These are phyloP conservation scores for Leccinum broughii DNA, from an alignment of 768 basidiomycete species.

Conservation along the genomic window DNA sequence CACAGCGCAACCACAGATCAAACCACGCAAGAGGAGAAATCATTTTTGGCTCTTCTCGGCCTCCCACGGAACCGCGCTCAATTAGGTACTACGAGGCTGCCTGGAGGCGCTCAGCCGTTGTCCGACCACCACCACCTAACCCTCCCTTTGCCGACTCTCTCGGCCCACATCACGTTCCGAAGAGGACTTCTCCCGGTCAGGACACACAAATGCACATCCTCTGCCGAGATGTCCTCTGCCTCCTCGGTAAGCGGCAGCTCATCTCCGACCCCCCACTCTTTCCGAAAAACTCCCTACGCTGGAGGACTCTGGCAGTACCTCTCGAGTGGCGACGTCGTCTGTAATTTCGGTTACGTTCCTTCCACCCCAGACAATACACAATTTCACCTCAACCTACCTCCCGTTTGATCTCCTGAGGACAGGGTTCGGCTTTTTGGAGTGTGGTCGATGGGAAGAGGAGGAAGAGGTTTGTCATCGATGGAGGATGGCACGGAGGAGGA, in stretches of 20 bases:
- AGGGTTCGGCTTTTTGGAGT: no score
- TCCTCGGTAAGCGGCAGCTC: conserved; percentile 34
- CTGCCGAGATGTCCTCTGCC: conserved; percentile 47
- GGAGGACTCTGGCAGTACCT: conserved; percentile 72
- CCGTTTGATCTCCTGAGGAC: conserved; percentile 1
- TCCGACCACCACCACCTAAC: neutral
- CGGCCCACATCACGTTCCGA: conserved; percentile 36
- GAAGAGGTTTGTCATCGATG: no score
- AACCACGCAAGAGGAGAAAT: conserved; percentile 19
- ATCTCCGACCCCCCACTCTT: conserved; percentile 19
- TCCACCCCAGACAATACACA: conserved; percentile 33
- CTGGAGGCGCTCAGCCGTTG: conserved; percentile 45
- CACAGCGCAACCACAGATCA: conserved; percentile 13
- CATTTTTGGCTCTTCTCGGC: conserved; percentile 40
- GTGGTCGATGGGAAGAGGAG: no score
- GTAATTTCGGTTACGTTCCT: conserved; percentile 79
- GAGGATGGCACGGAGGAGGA: no score
- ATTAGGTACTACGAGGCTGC: conserved; percentile 46
- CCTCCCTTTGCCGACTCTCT: conserved; percentile 22
- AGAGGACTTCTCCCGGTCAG: conserved; percentile 39
- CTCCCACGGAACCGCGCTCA: conserved; percentile 45
- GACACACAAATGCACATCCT: conserved; percentile 43
- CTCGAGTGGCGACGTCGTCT: conserved; percentile 76
- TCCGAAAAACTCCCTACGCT: conserved; percentile 35
- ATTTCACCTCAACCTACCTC: conserved; percentile 18